Evolutionary conservation across 768 basidiomycete species (phyloP).

Genomic region (Suillus luteus): DNA sequence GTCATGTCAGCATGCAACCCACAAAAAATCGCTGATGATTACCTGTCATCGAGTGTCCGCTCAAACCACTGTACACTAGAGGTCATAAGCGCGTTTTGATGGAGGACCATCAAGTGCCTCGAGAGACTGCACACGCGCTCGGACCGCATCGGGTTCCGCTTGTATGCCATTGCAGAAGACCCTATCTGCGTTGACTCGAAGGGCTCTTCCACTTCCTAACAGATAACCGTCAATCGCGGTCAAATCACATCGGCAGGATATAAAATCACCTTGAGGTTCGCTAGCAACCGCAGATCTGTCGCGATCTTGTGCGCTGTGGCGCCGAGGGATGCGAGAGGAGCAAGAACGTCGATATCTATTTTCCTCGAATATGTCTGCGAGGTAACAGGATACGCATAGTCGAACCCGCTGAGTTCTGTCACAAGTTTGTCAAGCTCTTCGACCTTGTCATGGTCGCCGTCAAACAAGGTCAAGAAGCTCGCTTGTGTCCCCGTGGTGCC

Average conservation of each 20-base stretch:
- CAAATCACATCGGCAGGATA: neutral
- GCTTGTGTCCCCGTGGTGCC: slow-evolving; percentile 99
- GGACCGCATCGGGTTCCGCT: slow-evolving; percentile 98
- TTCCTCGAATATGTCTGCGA: slow-evolving; percentile 99
- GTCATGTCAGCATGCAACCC: neutral
- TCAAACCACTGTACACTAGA: slow-evolving; percentile 97
- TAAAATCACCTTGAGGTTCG: slow-evolving; percentile 77
- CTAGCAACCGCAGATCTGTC: slow-evolving; percentile 91
- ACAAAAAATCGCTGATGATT: slow-evolving; percentile 2
- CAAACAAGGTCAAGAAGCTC: slow-evolving; percentile 90
- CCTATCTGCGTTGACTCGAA: slow-evolving; percentile 99
- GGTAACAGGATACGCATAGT: slow-evolving; percentile 95
- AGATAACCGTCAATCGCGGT: neutral
- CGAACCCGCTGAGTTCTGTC: slow-evolving; percentile 89
- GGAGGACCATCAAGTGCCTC: slow-evolving; percentile 94
- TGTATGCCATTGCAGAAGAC: slow-evolving; percentile 97
- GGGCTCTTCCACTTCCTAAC: slow-evolving; percentile 96
- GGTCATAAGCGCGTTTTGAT: slow-evolving; percentile 96
- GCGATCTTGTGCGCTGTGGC: slow-evolving; percentile 98
- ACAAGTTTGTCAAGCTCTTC: slow-evolving; percentile 87
- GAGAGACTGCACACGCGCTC: slow-evolving; percentile 96
- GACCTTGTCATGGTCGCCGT: slow-evolving; percentile 95
- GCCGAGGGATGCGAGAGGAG: slow-evolving; percentile 86
- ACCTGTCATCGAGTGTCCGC: slow-evolving; percentile 96
- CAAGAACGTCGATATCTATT: slow-evolving; percentile 91